phyloP scores from a whole-genome alignment of 179 eudicot genomes.

The Spinacia oleracea region DNA sequence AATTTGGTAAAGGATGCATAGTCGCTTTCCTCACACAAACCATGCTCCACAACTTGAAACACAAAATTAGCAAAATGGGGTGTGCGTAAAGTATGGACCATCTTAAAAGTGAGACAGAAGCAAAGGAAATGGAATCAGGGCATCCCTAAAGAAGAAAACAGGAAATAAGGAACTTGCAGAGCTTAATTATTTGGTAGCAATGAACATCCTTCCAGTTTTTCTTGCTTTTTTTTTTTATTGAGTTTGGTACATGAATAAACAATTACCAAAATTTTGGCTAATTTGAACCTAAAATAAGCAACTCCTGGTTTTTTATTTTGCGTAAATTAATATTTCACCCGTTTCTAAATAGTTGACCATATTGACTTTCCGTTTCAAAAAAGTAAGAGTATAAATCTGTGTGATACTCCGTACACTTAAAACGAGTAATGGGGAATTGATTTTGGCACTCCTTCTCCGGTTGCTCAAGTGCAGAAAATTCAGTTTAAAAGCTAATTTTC shows the following conservation, averaged over 20 bases:
- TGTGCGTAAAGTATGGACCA: conserved; percentile 24
- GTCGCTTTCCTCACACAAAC: conserved; percentile 6
- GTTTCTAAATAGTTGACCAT: no score
- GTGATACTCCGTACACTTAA: neutral
- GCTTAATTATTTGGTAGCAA: neutral
- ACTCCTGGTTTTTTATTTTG: no score
- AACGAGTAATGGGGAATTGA: no score
- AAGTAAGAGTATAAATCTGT: neutral
- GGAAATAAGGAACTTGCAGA: neutral
- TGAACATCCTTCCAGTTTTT: neutral
- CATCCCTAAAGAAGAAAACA: neutral
- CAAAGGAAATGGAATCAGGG: conserved; percentile 10
- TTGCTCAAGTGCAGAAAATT: neutral
- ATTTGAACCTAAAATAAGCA: neutral
- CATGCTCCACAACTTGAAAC: conserved; percentile 9
- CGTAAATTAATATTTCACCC: no score
- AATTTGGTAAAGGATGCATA: conserved; percentile 4
- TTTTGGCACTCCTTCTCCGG: no score
- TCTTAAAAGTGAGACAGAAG: conserved; percentile 21
- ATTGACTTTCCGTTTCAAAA: no score
- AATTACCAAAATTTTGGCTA: conserved; percentile 3
- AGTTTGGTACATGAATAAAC: conserved; percentile 14
- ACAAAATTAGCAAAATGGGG: conserved; percentile 11
- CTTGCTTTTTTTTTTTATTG: neutral
- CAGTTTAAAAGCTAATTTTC: neutral